Conservation (phyloP, 139 green algal genomes). For the Nannochloris sp. region DNA sequence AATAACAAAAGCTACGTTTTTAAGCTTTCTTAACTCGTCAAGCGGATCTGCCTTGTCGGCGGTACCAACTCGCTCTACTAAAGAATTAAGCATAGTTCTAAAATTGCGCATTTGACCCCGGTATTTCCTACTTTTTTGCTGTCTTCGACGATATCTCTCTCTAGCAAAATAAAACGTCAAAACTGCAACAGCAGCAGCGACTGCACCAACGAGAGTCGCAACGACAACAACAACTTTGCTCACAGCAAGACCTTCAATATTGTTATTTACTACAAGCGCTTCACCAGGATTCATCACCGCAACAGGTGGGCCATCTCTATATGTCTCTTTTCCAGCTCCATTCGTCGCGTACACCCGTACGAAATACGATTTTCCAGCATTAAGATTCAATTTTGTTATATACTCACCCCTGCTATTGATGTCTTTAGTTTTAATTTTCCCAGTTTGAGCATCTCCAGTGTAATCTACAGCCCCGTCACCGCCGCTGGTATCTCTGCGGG, state of each 20-base stretch:
- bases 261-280: not conserved
- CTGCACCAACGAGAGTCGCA: not conserved
- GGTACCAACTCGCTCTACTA: conserved; percentile 23
- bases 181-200: not conserved
- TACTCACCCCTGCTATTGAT: not conserved
- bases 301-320: not conserved
- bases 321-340: conserved; percentile 28
- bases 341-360: conserved; percentile 36
- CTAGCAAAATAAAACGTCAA: conserved; percentile 10
- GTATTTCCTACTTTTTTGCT: conserved; percentile 16
- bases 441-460: conserved; percentile 12
- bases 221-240: not conserved
- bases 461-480: conserved; percentile 2
- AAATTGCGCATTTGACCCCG: conserved; percentile 38
- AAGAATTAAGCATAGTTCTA: conserved; percentile 40
- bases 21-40: conserved; percentile 27
- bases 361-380: conserved; percentile 21
- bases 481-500: not conserved
- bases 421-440: conserved; percentile 8
- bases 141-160: not conserved
- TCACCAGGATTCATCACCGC: not conserved
- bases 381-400: not conserved
- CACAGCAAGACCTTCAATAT: not conserved
- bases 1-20: conserved; percentile 56
- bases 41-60: conserved; percentile 3